Base-by-base conservation (phyloP, 176 grass and related monocot genomes). In the Rhynchospora breviuscula region DNA sequence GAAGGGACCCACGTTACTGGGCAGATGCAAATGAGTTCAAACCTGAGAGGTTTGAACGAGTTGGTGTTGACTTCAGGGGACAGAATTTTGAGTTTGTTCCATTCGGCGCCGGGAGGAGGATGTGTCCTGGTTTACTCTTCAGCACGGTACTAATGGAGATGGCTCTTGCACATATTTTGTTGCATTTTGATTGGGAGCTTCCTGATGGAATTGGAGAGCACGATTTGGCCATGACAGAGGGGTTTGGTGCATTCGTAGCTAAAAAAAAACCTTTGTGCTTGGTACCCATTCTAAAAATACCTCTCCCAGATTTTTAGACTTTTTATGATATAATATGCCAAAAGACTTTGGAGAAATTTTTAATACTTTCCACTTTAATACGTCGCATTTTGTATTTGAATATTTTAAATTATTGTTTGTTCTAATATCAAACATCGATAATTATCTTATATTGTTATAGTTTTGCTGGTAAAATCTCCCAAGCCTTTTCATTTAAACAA, bases 61-160 rank as follows among this genome's bases (percentile, higher is more conserved):
- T 18, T 10, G 25, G 7, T 22, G 43, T 84, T 7, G 45, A 84
- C 47, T 84, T 67, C 35, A 68, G 15, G 1, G 81, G 81, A 26
- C 43, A 44, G 9, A 53, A 84, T 23, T 71, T 70, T 40, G 81
- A 84, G 81, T 67, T 84, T 11, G 11, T 84, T 2, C 81, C 81
- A n/a, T 84, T 84, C 31, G 81, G 81, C 25, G 62, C 63, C 14
- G 81, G 81, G 6, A 67, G 81, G 43, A 52, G 81, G 29, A 19
- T 83, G 13, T 83, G 81, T 66, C 81, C 81, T 69, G 79, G 79
- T 6, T 61, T 81, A 25, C 53, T 48, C 8, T 48, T 81, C 17
- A 56, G 7, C 9, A 29, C 62, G 14, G 29, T 35, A 11, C 18
- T 81, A 46, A 18, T 81, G 43, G 79, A 81, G 13, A 18, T 81